phyloP scores from a whole-genome alignment of 768 basidiomycete species.

The Kwoniella sp. region DNA sequence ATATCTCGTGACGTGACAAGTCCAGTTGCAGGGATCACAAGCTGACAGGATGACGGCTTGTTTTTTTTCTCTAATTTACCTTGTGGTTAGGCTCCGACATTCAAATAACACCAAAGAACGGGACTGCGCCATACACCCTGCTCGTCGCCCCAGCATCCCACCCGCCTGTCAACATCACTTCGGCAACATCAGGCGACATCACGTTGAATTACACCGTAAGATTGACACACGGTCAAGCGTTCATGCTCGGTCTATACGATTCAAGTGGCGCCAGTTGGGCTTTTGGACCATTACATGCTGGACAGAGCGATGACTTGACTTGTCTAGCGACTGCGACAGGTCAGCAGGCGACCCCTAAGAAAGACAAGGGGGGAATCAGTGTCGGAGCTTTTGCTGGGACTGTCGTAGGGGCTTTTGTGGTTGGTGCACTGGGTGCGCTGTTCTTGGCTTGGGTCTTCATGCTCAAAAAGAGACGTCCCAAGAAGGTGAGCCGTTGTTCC shows the following conservation, averaged over 20 bases:
- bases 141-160: slow-evolving; percentile 43
- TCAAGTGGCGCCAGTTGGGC: slow-evolving; percentile 37
- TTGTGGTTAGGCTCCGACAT: slow-evolving; percentile 43
- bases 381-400: slow-evolving; percentile 30
- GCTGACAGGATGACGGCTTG: not conserved
- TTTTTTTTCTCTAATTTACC: too few species aligned
- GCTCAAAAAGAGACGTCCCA: not conserved
- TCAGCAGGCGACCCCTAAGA: slow-evolving; percentile 9
- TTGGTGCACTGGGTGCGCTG: slow-evolving; percentile 24
- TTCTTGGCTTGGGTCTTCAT: slow-evolving; percentile 21
- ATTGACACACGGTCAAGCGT: slow-evolving; percentile 46
- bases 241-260: slow-evolving; percentile 41
- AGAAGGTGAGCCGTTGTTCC: slow-evolving; percentile 10
- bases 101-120: slow-evolving; percentile 40
- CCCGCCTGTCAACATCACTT: slow-evolving; percentile 47
- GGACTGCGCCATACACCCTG: slow-evolving; percentile 42
- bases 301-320: slow-evolving; percentile 21
- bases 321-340: slow-evolving; percentile 38
- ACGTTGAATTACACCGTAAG: slow-evolving; percentile 45
- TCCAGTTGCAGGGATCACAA: too few species aligned
- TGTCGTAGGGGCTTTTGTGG: slow-evolving; percentile 28
- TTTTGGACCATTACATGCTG: slow-evolving; percentile 43
- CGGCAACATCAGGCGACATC: slow-evolving; percentile 5
- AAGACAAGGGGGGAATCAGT: not conserved
- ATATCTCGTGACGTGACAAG: too few species aligned